phyloP scores from a whole-genome alignment of 495 filamentous ascomycete species.

The Pseudomonodictys pantanalensis region DNA sequence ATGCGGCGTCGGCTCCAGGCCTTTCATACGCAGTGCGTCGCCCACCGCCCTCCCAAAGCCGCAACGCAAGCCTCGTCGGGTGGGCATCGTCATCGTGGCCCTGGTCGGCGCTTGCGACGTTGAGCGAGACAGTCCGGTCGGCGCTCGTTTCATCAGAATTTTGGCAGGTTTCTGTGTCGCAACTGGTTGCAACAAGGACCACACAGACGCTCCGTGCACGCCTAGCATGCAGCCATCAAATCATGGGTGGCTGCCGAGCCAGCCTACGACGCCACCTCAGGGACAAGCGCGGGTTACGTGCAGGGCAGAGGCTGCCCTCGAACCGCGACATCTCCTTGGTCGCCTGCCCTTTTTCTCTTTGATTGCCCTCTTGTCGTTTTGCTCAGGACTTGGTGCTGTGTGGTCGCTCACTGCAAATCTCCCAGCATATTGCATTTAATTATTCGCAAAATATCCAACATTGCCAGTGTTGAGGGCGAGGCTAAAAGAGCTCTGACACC shows the following conservation, averaged over 20 bases:
- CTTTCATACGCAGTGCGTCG: not conserved
- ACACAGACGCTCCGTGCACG: conserved; percentile 19
- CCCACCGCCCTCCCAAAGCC: not conserved
- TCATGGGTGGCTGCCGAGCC: conserved; percentile 10
- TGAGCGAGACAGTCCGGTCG: conserved; percentile 21
- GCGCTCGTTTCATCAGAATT: conserved; percentile 17
- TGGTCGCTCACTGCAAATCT: conserved; percentile 2
- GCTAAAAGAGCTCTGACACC: conserved; percentile 24
- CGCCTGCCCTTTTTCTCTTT: not conserved
- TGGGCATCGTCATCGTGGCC: not conserved
- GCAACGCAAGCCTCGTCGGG: not conserved
- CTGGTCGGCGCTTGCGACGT: conserved; percentile 20
- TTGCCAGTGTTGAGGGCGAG: conserved; percentile 12
- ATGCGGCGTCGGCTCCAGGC: not conserved
- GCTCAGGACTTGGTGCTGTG: not conserved
- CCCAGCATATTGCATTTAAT: conserved; percentile 20
- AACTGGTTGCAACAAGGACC: conserved; percentile 12
- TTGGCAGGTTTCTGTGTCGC: conserved; percentile 5
- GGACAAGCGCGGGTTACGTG: conserved; percentile 31
- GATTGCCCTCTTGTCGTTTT: conserved; percentile 9
- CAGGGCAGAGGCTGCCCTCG: conserved; percentile 12
- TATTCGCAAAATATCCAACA: conserved; percentile 19
- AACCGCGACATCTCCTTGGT: conserved; percentile 14
- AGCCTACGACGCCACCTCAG: conserved; percentile 22
- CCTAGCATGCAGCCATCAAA: conserved; percentile 8